Evolutionary conservation across 139 green algal species (phyloP).

Genomic region (Spirogloea muscicola): DNA sequence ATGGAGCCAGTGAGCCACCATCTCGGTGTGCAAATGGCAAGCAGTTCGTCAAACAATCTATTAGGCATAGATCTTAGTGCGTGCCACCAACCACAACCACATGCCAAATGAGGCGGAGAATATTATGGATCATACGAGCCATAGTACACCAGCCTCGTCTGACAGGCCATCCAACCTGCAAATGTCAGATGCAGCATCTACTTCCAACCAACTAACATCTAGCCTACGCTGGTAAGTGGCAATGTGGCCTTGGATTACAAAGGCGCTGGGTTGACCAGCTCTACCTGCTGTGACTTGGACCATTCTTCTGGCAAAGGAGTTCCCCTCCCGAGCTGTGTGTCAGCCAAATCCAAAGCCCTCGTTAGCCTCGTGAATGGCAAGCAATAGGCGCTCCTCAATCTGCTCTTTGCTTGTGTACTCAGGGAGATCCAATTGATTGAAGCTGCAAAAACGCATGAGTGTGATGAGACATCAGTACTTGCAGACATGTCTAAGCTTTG

Average conservation of each 20-base stretch:
- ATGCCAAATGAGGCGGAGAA: too few relatives aligned
- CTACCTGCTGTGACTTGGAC: too few relatives aligned
- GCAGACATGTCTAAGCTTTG: not conserved
- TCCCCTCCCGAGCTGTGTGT: not conserved
- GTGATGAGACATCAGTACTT: not conserved
- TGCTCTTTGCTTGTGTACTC: slow-evolving; percentile 91
- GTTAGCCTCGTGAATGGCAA: slow-evolving; percentile 81
- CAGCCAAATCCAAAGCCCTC: slow-evolving; percentile 91
- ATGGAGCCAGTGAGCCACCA: too few relatives aligned
- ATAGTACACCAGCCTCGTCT: too few relatives aligned
- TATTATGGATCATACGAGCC: too few relatives aligned
- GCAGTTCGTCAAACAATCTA: too few relatives aligned
- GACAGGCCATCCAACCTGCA: not conserved
- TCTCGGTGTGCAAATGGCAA: too few relatives aligned
- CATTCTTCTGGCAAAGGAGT: not conserved
- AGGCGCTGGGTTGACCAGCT: too few relatives aligned
- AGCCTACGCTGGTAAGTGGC: not conserved
- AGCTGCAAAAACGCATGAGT: slow-evolving; percentile 57
- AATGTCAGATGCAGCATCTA: not conserved
- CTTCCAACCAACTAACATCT: not conserved
- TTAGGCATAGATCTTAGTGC: too few relatives aligned
- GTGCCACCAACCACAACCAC: too few relatives aligned
- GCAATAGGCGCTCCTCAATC: slow-evolving; percentile 79
- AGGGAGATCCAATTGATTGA: slow-evolving; percentile 92
- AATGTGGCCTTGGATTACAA: too few relatives aligned